These are phyloP conservation scores for Pseudogymnoascus sp. DNA, from an alignment of 2,329 filamentous ascomycete species.

Conservation along the genomic window DNA sequence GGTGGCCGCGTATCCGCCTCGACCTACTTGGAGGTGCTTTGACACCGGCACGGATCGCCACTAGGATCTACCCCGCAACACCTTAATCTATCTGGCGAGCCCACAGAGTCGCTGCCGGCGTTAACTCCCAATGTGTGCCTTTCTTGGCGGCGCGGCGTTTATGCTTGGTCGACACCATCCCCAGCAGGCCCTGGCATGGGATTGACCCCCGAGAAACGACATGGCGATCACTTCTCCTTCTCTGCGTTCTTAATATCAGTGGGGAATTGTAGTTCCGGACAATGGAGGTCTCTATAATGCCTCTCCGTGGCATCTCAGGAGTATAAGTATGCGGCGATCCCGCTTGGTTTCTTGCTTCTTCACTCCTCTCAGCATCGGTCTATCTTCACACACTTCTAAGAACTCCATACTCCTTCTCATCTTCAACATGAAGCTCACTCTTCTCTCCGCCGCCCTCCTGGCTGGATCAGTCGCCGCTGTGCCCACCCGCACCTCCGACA, in stretches of 20 bases:
- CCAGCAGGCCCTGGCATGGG: not conserved
- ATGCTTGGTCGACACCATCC: not conserved
- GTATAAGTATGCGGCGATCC: not conserved
- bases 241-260: not conserved
- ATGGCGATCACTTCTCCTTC: not conserved
- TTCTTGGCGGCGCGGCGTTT: not conserved
- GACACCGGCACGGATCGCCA: not conserved
- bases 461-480: conserved; percentile 36
- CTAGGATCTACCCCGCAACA: not conserved
- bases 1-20: not conserved
- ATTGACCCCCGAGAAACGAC: not conserved
- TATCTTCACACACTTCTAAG: not conserved
- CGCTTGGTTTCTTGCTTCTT: not conserved
- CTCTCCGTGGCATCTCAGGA: not conserved
- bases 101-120: not conserved
- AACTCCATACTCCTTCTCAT: not conserved
- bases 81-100: not conserved
- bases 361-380: not conserved
- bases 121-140: not conserved
- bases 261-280: not conserved
- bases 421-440: conserved; percentile 41
- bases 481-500: conserved; percentile 39
- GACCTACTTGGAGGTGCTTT: not conserved
- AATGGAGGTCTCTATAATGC: not conserved
- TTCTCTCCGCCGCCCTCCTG: conserved; percentile 41